Evolutionary conservation across 2,329 filamentous ascomycete genomes (phyloP), one percentile per base, ranked within the genome.

Genomic region (Dendryphion nanum): DNA sequence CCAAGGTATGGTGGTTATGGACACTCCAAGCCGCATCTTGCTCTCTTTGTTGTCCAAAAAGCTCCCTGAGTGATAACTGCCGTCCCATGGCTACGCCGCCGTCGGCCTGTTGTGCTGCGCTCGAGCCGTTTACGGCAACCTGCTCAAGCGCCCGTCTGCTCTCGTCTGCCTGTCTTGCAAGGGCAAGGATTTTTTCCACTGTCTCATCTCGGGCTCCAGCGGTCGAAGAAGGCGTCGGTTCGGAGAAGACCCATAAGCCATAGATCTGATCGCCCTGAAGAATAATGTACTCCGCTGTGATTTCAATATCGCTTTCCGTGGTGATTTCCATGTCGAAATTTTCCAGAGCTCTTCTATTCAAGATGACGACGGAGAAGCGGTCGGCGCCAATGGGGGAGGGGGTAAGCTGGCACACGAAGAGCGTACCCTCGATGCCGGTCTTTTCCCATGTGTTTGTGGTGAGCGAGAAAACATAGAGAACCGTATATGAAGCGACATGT

Each of bases 401-500:
- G 2, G 50, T 50, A 13, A 82, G 68, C 47, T 85, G 77, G 72
- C 87, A 94, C 37, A 97, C 79, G 64, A 97, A 98, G 48, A 97
- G 73, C 10, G 88, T 86, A 26, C 93, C 93, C 67, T 95, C 90
- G 8, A 90, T 78, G 39, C 83, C 86, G 31, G 79, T 79, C 72
- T 94, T 95, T 61, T 93, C 86, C 93, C 93, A 97, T 42, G 74
- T 69, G 36, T 78, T 72, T 3, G 80, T 75, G 4, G 74, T 67
- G 32, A 79, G 74, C 45, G 76, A 79, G 70, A 94, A 93, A 33
- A 78, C 79, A 73, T 96, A 97, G 50, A 96, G 78, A 23, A 93
- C 87, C 18, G 86, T 86, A 56, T 91, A 95, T 20, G 86, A 84
- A 5, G 89, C 89, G 50, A 93, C 85, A 46, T 85, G 84, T 47